Evolutionary conservation across 2,329 filamentous ascomycete genomes (phyloP).

Genomic region (Davidsoniella eucalypti): DNA sequence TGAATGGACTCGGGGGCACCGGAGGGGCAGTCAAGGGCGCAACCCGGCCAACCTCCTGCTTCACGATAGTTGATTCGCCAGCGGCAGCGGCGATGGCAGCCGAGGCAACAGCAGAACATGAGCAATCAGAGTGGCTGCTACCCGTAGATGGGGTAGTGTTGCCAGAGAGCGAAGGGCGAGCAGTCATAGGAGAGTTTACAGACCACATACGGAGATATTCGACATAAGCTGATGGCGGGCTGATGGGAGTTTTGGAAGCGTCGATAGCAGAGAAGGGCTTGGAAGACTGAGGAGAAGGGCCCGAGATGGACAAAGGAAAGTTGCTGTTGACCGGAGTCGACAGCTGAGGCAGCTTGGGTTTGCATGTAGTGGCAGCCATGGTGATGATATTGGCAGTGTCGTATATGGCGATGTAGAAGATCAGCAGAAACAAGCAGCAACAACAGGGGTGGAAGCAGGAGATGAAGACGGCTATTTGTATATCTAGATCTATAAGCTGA

Average conservation of each 20-base stretch:
- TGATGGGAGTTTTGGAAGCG: constrained; percentile 77
- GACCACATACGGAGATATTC: constrained; percentile 82
- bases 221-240: constrained; percentile 74
- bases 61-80: constrained; percentile 17
- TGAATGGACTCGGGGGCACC: constrained; percentile 33
- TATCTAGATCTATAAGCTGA: too few species aligned
- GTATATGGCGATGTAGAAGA: not conserved
- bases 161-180: constrained; percentile 32
- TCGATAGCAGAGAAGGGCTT: constrained; percentile 26
- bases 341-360: constrained; percentile 46
- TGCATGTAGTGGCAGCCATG: constrained; percentile 20
- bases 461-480: not conserved
- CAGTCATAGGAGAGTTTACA: constrained; percentile 49
- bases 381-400: constrained; percentile 2
- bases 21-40: constrained; percentile 20
- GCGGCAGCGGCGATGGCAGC: constrained; percentile 10
- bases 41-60: constrained; percentile 18
- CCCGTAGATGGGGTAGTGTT: constrained; percentile 29
- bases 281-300: constrained; percentile 49
- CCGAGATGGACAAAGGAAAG: constrained; percentile 45
- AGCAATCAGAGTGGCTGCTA: constrained; percentile 38
- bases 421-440: not conserved
- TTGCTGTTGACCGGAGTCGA: constrained; percentile 45
- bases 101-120: constrained; percentile 35
- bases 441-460: not conserved